Evolutionary conservation across 2,329 filamentous ascomycete species (phyloP), one percentile per base, ranked within the genome.

Genomic region (Calycina marina): DNA sequence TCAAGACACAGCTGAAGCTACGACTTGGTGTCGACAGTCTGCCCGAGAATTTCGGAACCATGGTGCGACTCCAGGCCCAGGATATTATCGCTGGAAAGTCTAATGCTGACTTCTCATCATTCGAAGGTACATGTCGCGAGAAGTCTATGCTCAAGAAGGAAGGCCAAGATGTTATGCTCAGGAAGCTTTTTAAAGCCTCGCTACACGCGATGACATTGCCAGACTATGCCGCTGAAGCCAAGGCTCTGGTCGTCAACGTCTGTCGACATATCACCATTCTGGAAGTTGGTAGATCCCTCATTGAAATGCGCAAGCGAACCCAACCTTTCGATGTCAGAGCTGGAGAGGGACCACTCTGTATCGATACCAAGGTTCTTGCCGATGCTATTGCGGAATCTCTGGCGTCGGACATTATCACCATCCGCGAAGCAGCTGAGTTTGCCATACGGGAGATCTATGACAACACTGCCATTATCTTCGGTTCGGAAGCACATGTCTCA

Each of bases 371-470:
- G 25, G 69, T 92, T 15, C 65, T 99, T 15, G 83, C 81, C 1
- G 85, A 96, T 50, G 88, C 86, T 5, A 76, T 98, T 32, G 77
- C 90, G 2, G 85, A 96, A 44, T 90, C 79, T 11, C 62, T 98
- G 27, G 79, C 90, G 4, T 94, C 85, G 1, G 88, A 98, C 44
- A 69, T 84, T 39, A 65, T 67, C 9, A 71, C 72, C 28, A 78
- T 96, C 14, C 77, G 86, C 15, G 82, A 92, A 37, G 78, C 81
- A 13, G 88, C 86, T 0, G 77, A 92, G 54, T 64, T 70, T 31
- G 78, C 81, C 1, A 77, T 96, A 46, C 65, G 75, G 37, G 75
- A 79, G 28, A 75, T 94, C 37, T 79, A 85, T 48, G 75, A 82
- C 40, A 72, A 83, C 10, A 74, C 83, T 2, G 65, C 66, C 14